Percentiles rank a stretch among this genome's conserved stretches.
phyloP scores from a whole-genome alignment of 768 basidiomycete species.

The Lactarius deliciosus region DNA sequence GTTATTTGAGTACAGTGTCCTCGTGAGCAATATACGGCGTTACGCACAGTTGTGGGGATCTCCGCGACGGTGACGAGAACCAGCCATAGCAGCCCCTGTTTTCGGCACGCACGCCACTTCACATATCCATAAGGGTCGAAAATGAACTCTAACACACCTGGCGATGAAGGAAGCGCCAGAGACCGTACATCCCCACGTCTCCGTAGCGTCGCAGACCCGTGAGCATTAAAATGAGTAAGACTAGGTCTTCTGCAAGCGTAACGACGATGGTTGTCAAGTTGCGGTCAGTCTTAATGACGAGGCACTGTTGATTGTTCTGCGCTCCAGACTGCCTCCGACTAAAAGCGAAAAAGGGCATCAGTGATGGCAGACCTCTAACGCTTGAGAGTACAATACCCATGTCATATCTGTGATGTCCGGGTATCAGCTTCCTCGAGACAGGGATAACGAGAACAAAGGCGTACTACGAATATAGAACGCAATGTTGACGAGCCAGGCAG shows the following conservation, averaged over 20 bases:
- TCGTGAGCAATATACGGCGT: neutral
- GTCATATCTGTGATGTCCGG: conserved; percentile 1
- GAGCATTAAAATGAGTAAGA: conserved; percentile 23
- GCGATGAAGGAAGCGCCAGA: conserved; percentile 25
- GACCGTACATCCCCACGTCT: conserved; percentile 19
- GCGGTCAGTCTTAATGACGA: conserved; percentile 3
- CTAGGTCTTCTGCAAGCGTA: conserved; percentile 18
- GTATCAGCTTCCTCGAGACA: neutral
- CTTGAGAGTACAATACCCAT: conserved; percentile 4
- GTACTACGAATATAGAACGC: conserved; percentile 18
- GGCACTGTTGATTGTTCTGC: neutral
- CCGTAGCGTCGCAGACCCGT: conserved; percentile 23
- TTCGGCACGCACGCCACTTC: neutral
- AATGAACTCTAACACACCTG: conserved; percentile 11
- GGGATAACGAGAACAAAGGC: neutral
- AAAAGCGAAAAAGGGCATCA: neutral
- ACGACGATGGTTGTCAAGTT: conserved; percentile 9
- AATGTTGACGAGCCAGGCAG: conserved; percentile 18
- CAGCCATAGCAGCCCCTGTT: conserved; percentile 25
- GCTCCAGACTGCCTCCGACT: conserved; percentile 15
- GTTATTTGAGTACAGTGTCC: neutral
- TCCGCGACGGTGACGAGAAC: conserved; percentile 24
- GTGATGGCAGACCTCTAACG: neutral
- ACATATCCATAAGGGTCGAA: neutral
- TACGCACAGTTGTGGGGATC: conserved; percentile 23